These are phyloP conservation scores for Trypethelium eluteriae DNA, from an alignment of 495 filamentous ascomycete species.

Conservation along the genomic window DNA sequence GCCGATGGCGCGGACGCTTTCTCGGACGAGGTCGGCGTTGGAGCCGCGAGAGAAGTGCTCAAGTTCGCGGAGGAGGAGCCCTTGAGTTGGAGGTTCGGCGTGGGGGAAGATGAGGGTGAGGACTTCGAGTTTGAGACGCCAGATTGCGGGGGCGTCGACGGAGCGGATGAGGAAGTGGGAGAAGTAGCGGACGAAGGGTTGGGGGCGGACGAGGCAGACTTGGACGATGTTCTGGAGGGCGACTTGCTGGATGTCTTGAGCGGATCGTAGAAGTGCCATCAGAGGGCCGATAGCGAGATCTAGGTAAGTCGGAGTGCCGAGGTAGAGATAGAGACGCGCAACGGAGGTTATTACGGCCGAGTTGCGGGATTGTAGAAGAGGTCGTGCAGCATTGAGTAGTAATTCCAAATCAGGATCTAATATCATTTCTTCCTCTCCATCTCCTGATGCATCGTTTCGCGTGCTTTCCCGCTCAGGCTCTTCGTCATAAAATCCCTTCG, in stretches of 20 bases:
- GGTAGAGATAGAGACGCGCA: conserved; percentile 71
- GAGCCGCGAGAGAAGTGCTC: conserved; percentile 80
- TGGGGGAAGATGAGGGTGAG: conserved; percentile 85
- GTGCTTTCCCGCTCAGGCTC: conserved; percentile 48
- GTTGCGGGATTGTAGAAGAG: conserved; percentile 86
- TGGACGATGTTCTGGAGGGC: conserved; percentile 90
- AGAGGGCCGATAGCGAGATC: conserved; percentile 68
- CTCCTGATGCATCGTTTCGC: conserved; percentile 30
- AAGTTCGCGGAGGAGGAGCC: conserved; percentile 80
- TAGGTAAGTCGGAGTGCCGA: conserved; percentile 69
- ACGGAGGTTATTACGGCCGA: conserved; percentile 86
- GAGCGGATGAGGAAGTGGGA: conserved; percentile 80
- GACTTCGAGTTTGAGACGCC: conserved; percentile 84
- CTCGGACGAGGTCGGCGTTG: conserved; percentile 69
- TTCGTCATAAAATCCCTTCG: conserved; percentile 63
- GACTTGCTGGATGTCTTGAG: conserved; percentile 78
- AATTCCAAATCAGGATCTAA: conserved; percentile 79
- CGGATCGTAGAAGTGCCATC: conserved; percentile 71
- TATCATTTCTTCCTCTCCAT: conserved; percentile 45
- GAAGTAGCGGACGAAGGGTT: conserved; percentile 71
- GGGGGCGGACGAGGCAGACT: conserved; percentile 64
- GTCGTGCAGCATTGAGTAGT: conserved; percentile 67
- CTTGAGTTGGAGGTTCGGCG: conserved; percentile 63
- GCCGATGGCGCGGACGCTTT: conserved; percentile 85
- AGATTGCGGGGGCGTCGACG: conserved; percentile 73